Evolutionary conservation across 2,329 filamentous ascomycete species (phyloP), one percentile per base, ranked within the genome.

Genomic region (Hymenoscyphus repandus): DNA sequence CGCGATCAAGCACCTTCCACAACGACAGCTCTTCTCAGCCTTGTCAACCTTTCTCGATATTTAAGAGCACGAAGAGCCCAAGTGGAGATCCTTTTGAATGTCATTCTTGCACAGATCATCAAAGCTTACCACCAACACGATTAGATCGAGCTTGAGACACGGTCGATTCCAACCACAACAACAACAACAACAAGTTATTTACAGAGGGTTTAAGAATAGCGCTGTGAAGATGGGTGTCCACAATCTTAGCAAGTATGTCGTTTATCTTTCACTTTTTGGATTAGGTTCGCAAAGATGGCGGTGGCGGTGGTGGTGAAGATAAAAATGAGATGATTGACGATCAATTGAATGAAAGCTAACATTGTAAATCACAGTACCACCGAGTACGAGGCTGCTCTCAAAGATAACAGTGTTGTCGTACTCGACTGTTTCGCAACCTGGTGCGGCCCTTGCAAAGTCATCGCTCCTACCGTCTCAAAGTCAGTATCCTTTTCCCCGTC

Each of bases 381-480:
- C 20, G 79, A 83, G 30, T 90, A 81, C 69, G 68, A 79, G 49
- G 64, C 69, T 31, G 77, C 78, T 51, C 62, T 85, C 53, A 67
- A 73, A 49, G 64, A 73, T 62, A 74, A 82, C 64, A 76, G 76
- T 47, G 70, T 87, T 58, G 79, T 95, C 61, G 74, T 96, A 54
- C 74, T 97, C 64, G 92, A 97, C 75, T 90, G 83, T 74, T 90
- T 86, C 70, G 91, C 91, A 50, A 82, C 76, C 56, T 96, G 91
- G 91, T 97, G 92, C 76, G 90, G 90, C 54, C 92, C 92, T 54
- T 97, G 92, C 86, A 96, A 91, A 77, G 79, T 84, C 63, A 93
- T 96, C 64, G 82, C 90, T 15, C 92, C 91, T 53, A 71, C 83
- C 56, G 74, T 96, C 51, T 78, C 77, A 62, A 77, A 84, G 78